Evolutionary conservation across 2,329 filamentous ascomycete genomes (phyloP), one percentile per base, ranked within the genome.

Genomic region (Aureobasidium sp.): DNA sequence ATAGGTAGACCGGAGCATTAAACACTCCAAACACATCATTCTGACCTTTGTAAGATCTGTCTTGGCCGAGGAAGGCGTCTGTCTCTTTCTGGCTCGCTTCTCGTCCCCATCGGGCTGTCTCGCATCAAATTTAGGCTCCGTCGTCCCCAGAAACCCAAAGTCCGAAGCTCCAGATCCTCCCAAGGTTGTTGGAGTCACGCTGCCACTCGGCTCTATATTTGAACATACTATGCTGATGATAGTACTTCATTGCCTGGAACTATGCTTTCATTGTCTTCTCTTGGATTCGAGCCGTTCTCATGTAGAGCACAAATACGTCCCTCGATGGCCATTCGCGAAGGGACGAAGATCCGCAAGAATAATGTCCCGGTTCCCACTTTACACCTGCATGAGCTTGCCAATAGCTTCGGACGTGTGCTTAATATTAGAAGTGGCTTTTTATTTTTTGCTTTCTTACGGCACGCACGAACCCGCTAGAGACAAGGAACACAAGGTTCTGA

Each of bases 351-450:
- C 41, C 16, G 29, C 41, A 21, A 24, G 25, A 48, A 29, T 24
- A 49, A 49, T 27, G 34, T 12, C 30, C 45, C 45, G 45, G 24
- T 30, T 21, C 19, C 11, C n/a, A n/a, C 35, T 10, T 21, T 45
- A 22, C 30, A 17, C 21, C 42, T 49, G 45, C 45, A 49, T 49
- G 45, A 29, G 32, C 17, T 49, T 49, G 45, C 45, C 45, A 49
- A 49, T 49, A 49, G 45, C 34, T 49, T 29, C 45, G 45, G 45
- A 49, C 32, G 17, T 39, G 45, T 48, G 44, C 44, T 48, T 48
- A 29, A 48, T 48, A 37, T 37, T 48, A 45, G 42, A 35, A 19
- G 22, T 34, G 34, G 44, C 44, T 34, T 42, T 16, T 25, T 42
- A n/a, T 45, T 32, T 48, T 48, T 27, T 21, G 11, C 30, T 19